Evolutionary conservation across 2,329 filamentous ascomycete genomes (phyloP), one percentile per base, ranked within the genome.

Genomic region (Plenodomus biglobosus): DNA sequence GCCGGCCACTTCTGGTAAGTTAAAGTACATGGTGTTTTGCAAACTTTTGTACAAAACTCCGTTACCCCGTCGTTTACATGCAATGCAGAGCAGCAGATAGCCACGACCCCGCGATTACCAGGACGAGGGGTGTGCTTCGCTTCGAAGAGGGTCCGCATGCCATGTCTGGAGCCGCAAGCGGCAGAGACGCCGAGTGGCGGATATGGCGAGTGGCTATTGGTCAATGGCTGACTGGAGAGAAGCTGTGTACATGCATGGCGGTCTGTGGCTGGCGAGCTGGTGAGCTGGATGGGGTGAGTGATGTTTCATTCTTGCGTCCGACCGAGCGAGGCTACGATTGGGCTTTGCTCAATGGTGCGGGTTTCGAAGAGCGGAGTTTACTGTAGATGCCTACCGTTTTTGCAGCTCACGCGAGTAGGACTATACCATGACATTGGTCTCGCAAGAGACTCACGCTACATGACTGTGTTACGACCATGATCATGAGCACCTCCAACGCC

Each of bases 151-250:
- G n/a, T n/a, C n/a, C n/a, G n/a, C n/a, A n/a, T n/a, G n/a, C n/a
- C n/a, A n/a, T n/a, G n/a, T n/a, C n/a, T n/a, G 53, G 59, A 64
- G 59, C 61, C 61, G 59, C 61, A 61, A 52, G 42, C 45, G 16
- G 46, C 48, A 42, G 55, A 47, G 45, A 44, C 42, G 41, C 32
- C 48, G 42, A 45, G 38, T 42, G 21, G 38, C 15, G 20, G 16
- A 27, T 19, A 11, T 42, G 11, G 18, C 2, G 5, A 11, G n/a
- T 10, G 11, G 3, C 39, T 39, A 55, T 56, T 58, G 52, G 56
- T 34, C 34, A 30, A 38, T 46, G 16, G 35, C 22, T 30, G 37
- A 37, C 27, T 40, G 41, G 17, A 35, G 44, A 24, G 36, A 40
- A 46, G 36, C 13, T 18, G 16, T 37, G 16, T 20, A 5, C 4